phyloP scores from a whole-genome alignment of 179 eudicot genomes.

The Sideroxylon spinosum region DNA sequence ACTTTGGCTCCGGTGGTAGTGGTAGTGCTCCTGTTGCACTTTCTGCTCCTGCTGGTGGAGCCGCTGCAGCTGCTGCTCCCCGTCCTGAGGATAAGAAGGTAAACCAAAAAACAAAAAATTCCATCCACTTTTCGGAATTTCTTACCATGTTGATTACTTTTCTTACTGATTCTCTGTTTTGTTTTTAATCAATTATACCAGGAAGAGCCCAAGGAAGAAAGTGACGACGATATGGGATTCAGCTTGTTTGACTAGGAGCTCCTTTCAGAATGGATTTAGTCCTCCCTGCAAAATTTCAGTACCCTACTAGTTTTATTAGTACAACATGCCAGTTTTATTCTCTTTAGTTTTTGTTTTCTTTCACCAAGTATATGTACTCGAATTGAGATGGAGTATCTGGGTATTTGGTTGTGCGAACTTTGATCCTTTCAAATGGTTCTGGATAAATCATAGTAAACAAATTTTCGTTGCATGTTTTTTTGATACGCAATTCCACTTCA shows the following conservation, averaged over 20 bases:
- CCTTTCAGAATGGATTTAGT: background rate
- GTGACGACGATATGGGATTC: constrained; percentile 65
- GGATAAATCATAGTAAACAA: too few relatives aligned
- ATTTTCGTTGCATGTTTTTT: too few relatives aligned
- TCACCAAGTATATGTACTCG: too few relatives aligned
- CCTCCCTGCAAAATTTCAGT: background rate
- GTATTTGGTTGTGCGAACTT: too few relatives aligned
- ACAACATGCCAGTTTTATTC: too few relatives aligned
- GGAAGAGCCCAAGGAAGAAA: constrained; percentile 58
- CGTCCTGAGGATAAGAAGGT: constrained; percentile 64
- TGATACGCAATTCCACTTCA: too few relatives aligned
- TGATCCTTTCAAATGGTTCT: too few relatives aligned
- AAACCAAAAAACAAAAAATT: too few relatives aligned
- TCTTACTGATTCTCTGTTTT: background rate
- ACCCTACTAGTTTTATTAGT: too few relatives aligned
- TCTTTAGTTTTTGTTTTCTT: too few relatives aligned
- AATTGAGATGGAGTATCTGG: too few relatives aligned
- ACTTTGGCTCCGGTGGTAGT: constrained; percentile 49
- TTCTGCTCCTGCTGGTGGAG: constrained; percentile 32
- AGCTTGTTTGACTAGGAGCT: constrained; percentile 45
- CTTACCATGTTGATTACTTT: background rate
- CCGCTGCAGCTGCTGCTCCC: constrained; percentile 36
- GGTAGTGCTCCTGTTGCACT: constrained; percentile 41
- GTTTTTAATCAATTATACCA: too few relatives aligned
- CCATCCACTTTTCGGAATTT: background rate